Base-by-base conservation (phyloP, 495 filamentous ascomycete genomes). In the Talaromyces adpressus region DNA sequence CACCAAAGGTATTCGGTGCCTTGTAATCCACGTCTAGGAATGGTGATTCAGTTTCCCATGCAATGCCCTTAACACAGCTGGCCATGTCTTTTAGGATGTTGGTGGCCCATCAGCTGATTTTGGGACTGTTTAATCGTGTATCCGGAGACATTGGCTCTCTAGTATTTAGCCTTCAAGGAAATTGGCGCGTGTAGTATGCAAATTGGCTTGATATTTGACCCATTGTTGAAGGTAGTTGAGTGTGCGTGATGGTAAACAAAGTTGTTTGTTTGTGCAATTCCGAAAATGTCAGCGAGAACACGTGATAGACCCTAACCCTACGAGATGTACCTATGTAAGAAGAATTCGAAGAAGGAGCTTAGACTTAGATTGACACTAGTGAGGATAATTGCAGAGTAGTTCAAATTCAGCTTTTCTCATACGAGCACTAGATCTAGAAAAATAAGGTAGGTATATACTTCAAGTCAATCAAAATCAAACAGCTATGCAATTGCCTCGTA, bases 1-100 rank as follows among this genome's bases (percentile, higher is more conserved):
- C 65, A 2, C 75, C 77, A 7, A 41, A n/a, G 16, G 59, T 53
- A 62, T 63, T 71, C n/a, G 22, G 57, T 16, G 67, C 62, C 25
- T 70, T 64, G 65, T 68, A 73, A 14, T 68, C 68, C 29, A 57
- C 36, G 0, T 72, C 68, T 12, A 78, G 52, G 57, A 71, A 77
- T 0, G 75, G 77, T 1, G 70, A 68, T 32, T 79, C 75, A 60
- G 75, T 72, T 14, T 73, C 69, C 77, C 77, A 79, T 36, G 71
- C 61, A 57, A 73, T 62, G 4, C 71, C 71, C 60, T 65, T 62
- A 6, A 57, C 22, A 34, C 61, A 66, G 22, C 62, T 6, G 2
- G 25, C 30, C 23, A 54, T 18, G 47, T 59, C 54, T 53, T 63
- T 57, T 52, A 63, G 18, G 53, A 62, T 57, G 41, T 63, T 16